A percentile compares a stretch with the other conserved stretches of the same genome.
Evolutionary conservation across 2,329 filamentous ascomycete genomes (phyloP).

Genomic region (Fusarium papillatum): DNA sequence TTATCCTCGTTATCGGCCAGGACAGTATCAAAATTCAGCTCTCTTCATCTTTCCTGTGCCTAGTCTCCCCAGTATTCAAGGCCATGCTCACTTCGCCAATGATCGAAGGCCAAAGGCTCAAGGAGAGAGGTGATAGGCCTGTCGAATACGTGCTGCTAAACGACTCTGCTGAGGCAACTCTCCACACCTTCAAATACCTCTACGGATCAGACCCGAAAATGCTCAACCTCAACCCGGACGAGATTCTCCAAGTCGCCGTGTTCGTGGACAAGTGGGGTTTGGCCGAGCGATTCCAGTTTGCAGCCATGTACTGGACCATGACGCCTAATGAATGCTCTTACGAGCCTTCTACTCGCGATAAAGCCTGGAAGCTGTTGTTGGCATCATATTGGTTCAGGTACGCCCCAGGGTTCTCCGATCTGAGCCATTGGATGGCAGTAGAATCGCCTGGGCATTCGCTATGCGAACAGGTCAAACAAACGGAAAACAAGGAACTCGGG

Average conservation of each 20-base stretch:
- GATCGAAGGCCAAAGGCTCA: slow-evolving; percentile 15
- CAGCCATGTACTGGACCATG: slow-evolving; percentile 4
- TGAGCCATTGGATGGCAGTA: not conserved
- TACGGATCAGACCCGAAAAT: slow-evolving; percentile 20
- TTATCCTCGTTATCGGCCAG: not conserved
- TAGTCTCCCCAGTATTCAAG: slow-evolving; percentile 23
- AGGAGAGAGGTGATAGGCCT: not conserved
- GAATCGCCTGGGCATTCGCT: not conserved
- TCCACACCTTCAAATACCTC: slow-evolving; percentile 7
- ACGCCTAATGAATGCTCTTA: not conserved
- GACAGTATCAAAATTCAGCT: not conserved
- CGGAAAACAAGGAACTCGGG: not conserved
- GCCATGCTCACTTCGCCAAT: slow-evolving; percentile 29
- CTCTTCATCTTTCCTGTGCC: slow-evolving; percentile 35
- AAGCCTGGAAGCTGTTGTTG: slow-evolving; percentile 1
- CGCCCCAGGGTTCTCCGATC: not conserved
- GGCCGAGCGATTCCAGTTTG: not conserved
- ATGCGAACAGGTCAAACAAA: not conserved
- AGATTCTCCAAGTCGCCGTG: not conserved
- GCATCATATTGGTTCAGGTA: slow-evolving; percentile 1
- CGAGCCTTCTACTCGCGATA: not conserved
- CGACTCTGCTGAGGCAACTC: not conserved
- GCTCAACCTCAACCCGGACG: not conserved
- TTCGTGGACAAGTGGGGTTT: not conserved
- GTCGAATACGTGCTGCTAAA: not conserved